These are phyloP conservation scores for Henningerozyma blattae DNA, from an alignment of 805 yeast genomes.

Conservation along the genomic window DNA sequence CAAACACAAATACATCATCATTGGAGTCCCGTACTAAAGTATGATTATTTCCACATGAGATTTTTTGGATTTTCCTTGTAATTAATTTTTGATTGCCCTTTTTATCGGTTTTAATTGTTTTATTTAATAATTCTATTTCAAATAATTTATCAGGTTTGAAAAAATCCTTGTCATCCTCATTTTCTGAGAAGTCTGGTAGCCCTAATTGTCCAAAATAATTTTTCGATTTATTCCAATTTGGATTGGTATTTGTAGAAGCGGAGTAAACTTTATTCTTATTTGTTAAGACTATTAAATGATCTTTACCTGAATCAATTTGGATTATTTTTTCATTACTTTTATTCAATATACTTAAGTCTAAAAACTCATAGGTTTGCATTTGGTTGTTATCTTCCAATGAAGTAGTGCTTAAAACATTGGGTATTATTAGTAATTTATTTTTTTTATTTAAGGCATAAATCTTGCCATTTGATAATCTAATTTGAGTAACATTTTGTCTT, in stretches of 20 bases:
- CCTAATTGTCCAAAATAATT: slow-evolving; percentile 95
- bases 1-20: slow-evolving; percentile 79
- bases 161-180: no score
- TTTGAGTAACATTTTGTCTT: slow-evolving; percentile 34
- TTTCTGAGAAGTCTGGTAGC: slow-evolving; percentile 57
- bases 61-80: slow-evolving; percentile 35
- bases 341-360: no score
- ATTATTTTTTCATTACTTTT: slow-evolving; percentile 38
- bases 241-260: slow-evolving; percentile 40
- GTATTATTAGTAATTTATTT: slow-evolving; percentile 26
- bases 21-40: slow-evolving; percentile 53
- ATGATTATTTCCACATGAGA: slow-evolving; percentile 69
- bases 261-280: slow-evolving; percentile 49
- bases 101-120: slow-evolving; percentile 5
- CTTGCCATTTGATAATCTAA: slow-evolving; percentile 40
- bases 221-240: slow-evolving; percentile 24
- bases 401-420: slow-evolving; percentile 10
- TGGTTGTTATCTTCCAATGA: slow-evolving; percentile 11
- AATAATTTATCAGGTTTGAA: slow-evolving; percentile 38
- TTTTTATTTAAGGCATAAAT: slow-evolving; percentile 35
- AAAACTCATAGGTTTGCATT: no score
- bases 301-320: slow-evolving; percentile 47
- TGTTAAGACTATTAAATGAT: slow-evolving; percentile 57
- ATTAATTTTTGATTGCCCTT: background rate
- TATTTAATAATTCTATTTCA: slow-evolving; percentile 30